These are phyloP conservation scores for Penicillium samsonianum DNA, from an alignment of 495 filamentous ascomycete species.

Conservation along the genomic window DNA sequence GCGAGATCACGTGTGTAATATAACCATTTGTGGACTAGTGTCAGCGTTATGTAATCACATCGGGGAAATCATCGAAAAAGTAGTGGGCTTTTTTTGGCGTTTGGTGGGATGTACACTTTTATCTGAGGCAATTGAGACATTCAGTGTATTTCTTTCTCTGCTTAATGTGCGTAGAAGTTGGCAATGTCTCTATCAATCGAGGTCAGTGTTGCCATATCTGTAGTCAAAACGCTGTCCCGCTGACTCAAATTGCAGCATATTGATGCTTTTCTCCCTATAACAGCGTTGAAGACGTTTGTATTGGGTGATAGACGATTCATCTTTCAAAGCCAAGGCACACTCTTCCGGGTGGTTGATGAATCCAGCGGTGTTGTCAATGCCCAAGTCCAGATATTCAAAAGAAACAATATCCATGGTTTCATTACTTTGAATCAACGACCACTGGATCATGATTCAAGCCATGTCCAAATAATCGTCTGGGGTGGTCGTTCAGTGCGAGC, in stretches of 20 bases:
- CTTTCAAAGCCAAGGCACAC: constrained; percentile 46
- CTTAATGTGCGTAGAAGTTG: constrained; percentile 21
- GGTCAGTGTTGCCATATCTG: constrained; percentile 30
- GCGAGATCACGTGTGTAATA: constrained; percentile 35
- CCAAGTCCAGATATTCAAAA: constrained; percentile 37
- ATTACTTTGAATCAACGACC: constrained; percentile 25
- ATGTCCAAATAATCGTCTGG: constrained; percentile 62
- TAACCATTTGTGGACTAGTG: constrained; percentile 25
- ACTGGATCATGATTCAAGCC: constrained; percentile 22
- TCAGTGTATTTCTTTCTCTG: constrained; percentile 8
- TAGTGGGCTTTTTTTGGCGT: constrained; percentile 16
- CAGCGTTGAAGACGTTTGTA: constrained; percentile 38
- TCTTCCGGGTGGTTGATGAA: constrained; percentile 40
- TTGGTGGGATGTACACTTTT: constrained; percentile 16
- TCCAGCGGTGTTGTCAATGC: constrained; percentile 33
- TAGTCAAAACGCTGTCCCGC: constrained; percentile 9
- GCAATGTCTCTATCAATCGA: constrained; percentile 40
- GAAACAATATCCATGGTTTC: constrained; percentile 49
- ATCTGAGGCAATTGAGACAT: constrained; percentile 10
- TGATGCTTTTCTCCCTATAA: constrained; percentile 51
- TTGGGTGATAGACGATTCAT: constrained; percentile 31
- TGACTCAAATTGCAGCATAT: constrained; percentile 39
- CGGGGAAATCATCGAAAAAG: constrained; percentile 11
- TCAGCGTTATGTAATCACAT: constrained; percentile 6
- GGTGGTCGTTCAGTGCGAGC: constrained; percentile 73